Base-by-base conservation (phyloP, 2,329 filamentous ascomycete genomes). In the Talaromyces amestolkiae region DNA sequence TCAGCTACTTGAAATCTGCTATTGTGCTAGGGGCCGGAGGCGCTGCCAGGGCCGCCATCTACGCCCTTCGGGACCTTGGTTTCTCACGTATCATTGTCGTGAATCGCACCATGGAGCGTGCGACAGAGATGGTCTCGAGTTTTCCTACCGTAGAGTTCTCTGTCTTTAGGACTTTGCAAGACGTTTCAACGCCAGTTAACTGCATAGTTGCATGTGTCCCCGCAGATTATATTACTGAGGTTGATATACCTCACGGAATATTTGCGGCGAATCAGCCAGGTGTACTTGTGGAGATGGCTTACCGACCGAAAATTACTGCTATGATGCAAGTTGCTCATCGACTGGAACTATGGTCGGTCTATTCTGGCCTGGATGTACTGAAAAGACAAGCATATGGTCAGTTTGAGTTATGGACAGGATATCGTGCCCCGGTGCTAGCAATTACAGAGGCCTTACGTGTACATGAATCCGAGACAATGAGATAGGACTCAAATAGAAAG, bases 361-460 rank as follows among this genome's bases (percentile, higher is more conserved):
- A 17, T 65, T 19, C 68, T n/a, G 72, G 73, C 2, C 24, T 72
- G n/a, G 72, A 72, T 58, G 71, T 73, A 3, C 62, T 74, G 15
- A 64, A 72, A 19, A 64, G 68, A 37, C 72, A 74, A 37, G 72
- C 67, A 43, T 73, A 69, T 65, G 68, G 68, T 24, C 72, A 73
- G 43, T 73, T 72, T 54, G 51, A 65, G 33, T 64, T 74, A 13
- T 73, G 72, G 72, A 71, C 67, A 17, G 59, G 59, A 11, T 51
- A 37, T 53, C 11, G 33, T n/a, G 59, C 59, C 11, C 59, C 45
- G 8, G 43, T 61, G 5, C 43, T 61, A 15, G 58, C 58, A 19
- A 61, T 61, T 24, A 27, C 41, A 49, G 58, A 61, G 31, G 58
- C 41, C 9, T 22, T 49, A 9, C 17, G 10, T 49, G 80, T 22